Evolutionary conservation across 331 rosid genomes (phyloP), one percentile per base, ranked within the genome.

Genomic region (Acacia pycnantha): DNA sequence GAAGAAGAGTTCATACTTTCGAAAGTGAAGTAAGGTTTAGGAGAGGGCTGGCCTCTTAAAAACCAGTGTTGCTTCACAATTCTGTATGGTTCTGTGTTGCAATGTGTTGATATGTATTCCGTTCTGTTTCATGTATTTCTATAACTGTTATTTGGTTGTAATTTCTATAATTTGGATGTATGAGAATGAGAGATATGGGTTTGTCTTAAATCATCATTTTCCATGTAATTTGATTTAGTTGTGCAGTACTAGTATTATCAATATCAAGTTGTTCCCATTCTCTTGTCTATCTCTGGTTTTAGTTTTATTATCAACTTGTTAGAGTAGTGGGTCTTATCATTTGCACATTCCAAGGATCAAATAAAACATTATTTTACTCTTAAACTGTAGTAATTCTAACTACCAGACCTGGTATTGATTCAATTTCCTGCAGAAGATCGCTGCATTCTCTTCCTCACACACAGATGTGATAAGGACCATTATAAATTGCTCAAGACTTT

Each of bases 401-500:
- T 66, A 51, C 53, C 84, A 82, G 68, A 92, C 99, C 95, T 96
- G 95, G 84, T 94, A 96, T 19, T 85, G 86, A 84, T 92, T 82
- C 64, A 96, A 87, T 90, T 90, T 96, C 88, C 86, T 94, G 84
- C 88, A 81, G 82, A 88, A 87, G 84, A 89, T 86, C 74, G 89
- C 91, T 40, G 93, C 94, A 88, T 85, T 89, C 88, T 90, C 95
- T 82, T 90, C 98, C 85, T 88, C 91, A 88, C 92, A 90, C 21
- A 67, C 86, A 46, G 98, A 93, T 64, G 76, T 77, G 72, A 96
- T 91, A 84, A 92, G 92, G 66, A 88, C 88, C 89, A 92, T 77
- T 85, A 94, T 84, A 82, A 88, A 91, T 79, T 94, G 97, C 89
- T 96, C 99, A 48, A 96, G 98, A 86, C 87, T 87, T 78, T 96